Evolutionary conservation across 805 yeast genomes (phyloP).

Genomic region (Zygosaccharomyces pseudorouxii): DNA sequence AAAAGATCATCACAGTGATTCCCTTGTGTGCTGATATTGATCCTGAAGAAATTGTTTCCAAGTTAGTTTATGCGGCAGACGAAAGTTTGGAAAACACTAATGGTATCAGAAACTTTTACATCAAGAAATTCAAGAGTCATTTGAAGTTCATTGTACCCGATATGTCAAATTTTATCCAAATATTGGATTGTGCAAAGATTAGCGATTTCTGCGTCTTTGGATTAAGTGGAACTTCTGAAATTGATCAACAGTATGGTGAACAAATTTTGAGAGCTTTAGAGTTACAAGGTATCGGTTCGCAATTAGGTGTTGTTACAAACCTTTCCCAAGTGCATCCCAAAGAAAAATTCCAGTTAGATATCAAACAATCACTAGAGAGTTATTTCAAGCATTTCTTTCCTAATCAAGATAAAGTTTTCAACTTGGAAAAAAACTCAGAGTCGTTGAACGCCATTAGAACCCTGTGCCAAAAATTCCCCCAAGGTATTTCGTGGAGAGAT

Average conservation of each 20-base stretch:
- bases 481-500: slow-evolving; percentile 86
- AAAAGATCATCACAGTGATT: slow-evolving; percentile 75
- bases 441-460: slow-evolving; percentile 66
- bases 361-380: slow-evolving; percentile 57
- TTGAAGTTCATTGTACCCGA: slow-evolving; percentile 72
- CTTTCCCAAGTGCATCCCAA: slow-evolving; percentile 62
- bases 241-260: slow-evolving; percentile 76
- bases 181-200: slow-evolving; percentile 81
- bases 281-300: slow-evolving; percentile 86
- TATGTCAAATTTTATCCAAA: slow-evolving; percentile 55
- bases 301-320: slow-evolving; percentile 74
- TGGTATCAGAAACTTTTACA: slow-evolving; percentile 47
- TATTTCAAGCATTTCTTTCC: slow-evolving; percentile 77
- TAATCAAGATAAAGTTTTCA: slow-evolving; percentile 68
- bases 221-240: slow-evolving; percentile 82
- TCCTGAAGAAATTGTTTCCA: slow-evolving; percentile 49
- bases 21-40: slow-evolving; percentile 73
- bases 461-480: slow-evolving; percentile 83
- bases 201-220: slow-evolving; percentile 89
- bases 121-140: slow-evolving; percentile 68
- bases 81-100: slow-evolving; percentile 37
- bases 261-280: slow-evolving; percentile 82
- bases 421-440: slow-evolving; percentile 64
- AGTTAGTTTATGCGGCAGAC: slow-evolving; percentile 37
- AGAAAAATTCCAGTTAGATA: slow-evolving; percentile 70